Conservation (phyloP, 208 protist species). For the Jaenimonas drosophilae region DNA sequence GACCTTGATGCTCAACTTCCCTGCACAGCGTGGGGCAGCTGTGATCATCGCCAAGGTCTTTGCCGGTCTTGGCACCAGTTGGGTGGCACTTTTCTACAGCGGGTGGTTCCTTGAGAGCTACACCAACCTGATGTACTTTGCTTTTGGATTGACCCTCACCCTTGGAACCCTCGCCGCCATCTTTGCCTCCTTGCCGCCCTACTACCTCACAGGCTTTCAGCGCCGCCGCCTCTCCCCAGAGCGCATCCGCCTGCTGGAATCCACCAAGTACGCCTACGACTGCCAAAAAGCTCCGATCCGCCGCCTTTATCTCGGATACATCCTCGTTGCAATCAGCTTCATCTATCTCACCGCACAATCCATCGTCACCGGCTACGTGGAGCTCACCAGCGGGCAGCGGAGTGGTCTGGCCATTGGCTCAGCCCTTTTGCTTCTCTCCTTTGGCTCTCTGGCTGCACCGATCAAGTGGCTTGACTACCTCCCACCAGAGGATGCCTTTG, state of each 20-base stretch:
- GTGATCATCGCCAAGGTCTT: slow-evolving; percentile 51
- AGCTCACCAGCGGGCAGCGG: slow-evolving; percentile 9
- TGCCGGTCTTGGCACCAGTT: slow-evolving; percentile 33
- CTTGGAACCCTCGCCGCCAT: not conserved
- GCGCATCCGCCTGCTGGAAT: not conserved
- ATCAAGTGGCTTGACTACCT: slow-evolving; percentile 4
- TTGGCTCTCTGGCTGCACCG: slow-evolving; percentile 5
- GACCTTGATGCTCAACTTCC: slow-evolving; percentile 45
- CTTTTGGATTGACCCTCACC: too few relatives aligned
- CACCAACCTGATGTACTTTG: too few relatives aligned
- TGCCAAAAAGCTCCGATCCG: slow-evolving; percentile 32
- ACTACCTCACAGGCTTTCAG: not conserved
- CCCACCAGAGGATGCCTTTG: slow-evolving; percentile 4
- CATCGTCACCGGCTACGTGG: slow-evolving; percentile 31
- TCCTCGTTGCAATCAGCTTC: slow-evolving; percentile 21
- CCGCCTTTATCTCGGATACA: slow-evolving; percentile 31
- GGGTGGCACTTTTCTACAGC: too few relatives aligned
- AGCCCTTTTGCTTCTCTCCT: slow-evolving; percentile 19
- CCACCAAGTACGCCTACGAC: slow-evolving; percentile 44
- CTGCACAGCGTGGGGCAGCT: slow-evolving; percentile 23
- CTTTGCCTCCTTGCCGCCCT: not conserved
- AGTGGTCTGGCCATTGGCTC: slow-evolving; percentile 24
- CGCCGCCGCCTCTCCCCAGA: not conserved
- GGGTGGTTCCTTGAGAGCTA: too few relatives aligned
- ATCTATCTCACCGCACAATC: slow-evolving; percentile 42